These are phyloP conservation scores for Ophiostoma australiae DNA, from an alignment of 2,329 filamentous ascomycete genomes.

Conservation along the genomic window DNA sequence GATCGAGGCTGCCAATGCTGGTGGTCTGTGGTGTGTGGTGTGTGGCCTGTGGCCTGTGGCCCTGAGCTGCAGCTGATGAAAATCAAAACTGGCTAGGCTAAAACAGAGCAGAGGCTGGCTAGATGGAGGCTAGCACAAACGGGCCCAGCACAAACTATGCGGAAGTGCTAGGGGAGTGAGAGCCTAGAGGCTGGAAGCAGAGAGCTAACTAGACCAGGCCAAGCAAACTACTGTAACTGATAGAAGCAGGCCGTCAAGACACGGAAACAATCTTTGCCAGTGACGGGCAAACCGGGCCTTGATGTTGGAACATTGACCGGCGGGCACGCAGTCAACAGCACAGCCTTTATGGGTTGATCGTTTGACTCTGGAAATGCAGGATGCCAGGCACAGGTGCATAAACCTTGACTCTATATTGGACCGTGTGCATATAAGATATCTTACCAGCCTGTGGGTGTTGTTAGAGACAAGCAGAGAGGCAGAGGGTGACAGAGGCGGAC, in stretches of 20 bases:
- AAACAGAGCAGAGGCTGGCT: not conserved
- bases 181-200: not conserved
- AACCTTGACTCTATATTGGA: not conserved
- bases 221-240: not conserved
- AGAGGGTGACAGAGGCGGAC: not conserved
- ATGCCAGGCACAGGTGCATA: not conserved
- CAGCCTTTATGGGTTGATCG: not conserved
- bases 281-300: not conserved
- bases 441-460: not conserved
- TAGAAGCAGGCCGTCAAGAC: not conserved
- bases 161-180: not conserved
- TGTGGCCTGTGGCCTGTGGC: not conserved
- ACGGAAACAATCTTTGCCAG: not conserved
- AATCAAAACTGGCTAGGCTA: conserved; percentile 1
- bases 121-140: not conserved
- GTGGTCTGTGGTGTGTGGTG: conserved; percentile 2
- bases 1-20: not conserved
- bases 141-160: no score
- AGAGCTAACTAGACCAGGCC: not conserved
- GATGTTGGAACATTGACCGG: not conserved
- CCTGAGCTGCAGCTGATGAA: conserved; percentile 9
- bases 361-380: not conserved
- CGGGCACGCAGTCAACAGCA: not conserved
- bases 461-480: not conserved
- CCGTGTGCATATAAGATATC: no score